These are phyloP conservation scores for Hypsizygus marmoreus DNA, from an alignment of 768 basidiomycete genomes.

Conservation along the genomic window DNA sequence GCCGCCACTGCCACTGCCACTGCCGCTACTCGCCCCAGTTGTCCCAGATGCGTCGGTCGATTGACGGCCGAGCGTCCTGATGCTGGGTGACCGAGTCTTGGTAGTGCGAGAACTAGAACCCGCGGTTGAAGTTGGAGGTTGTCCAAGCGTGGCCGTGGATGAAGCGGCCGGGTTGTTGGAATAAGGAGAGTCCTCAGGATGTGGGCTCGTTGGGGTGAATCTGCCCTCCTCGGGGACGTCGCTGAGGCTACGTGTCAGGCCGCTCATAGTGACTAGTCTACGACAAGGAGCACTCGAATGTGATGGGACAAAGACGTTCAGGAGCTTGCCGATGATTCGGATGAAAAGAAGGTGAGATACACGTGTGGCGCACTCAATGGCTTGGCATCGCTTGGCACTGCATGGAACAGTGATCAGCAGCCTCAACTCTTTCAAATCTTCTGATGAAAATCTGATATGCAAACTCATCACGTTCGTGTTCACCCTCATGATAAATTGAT, in stretches of 20 bases:
- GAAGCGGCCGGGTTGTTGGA: conserved; percentile 11
- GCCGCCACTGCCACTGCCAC: conserved; percentile 15
- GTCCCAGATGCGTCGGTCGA: too few species aligned
- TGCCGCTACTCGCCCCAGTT: conserved; percentile 4
- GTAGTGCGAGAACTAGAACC: conserved; percentile 14
- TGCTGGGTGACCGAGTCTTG: conserved; percentile 30
- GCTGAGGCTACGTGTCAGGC: conserved; percentile 24
- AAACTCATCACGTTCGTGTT: too few species aligned
- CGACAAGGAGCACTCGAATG: too few species aligned
- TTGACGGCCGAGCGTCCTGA: conserved; percentile 34
- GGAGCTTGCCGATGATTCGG: too few species aligned
- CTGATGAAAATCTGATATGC: too few species aligned
- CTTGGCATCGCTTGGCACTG: too few species aligned
- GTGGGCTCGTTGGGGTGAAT: conserved; percentile 18
- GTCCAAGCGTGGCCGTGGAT: conserved; percentile 11
- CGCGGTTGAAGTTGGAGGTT: conserved; percentile 12
- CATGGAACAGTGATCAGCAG: too few species aligned
- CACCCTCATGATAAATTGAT: too few species aligned
- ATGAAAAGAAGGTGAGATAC: too few species aligned
- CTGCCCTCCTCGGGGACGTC: conserved; percentile 36
- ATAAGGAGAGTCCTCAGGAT: conserved; percentile 9
- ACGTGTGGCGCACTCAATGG: too few species aligned
- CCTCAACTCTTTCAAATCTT: too few species aligned
- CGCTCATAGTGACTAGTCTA: conserved; percentile 31
- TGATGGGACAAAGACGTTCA: too few species aligned